Base-by-base conservation (phyloP, 169 alveolate genomes). In the Plasmodium coatneyi region DNA sequence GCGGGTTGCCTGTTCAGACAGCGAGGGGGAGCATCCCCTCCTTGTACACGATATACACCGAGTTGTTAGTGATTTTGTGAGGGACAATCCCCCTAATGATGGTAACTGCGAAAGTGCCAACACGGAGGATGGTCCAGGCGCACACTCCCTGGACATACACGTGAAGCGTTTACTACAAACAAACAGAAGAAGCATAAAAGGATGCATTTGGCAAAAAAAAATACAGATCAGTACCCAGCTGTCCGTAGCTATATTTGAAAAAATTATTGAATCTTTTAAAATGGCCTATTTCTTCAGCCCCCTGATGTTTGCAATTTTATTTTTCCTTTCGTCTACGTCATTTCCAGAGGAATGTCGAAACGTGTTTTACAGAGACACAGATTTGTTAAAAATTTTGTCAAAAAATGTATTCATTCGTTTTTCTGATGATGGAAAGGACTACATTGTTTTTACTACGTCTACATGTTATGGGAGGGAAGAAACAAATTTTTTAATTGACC, bases 201-300 rank as follows among this genome's bases (percentile, higher is more conserved):
- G 19, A 2, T 49, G 41, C 41, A 34, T 16, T 74, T 6, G 52
- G 25, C 93, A 25, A 84, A 84, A 84, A 30, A 19, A 36, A 52
- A 25, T 84, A 28, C 34, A 72, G 22, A 84, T 84, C 41, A 84
- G 71, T 71, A 0, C 39, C 22, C 56, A 30, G 41, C 28, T 84
- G 9, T 19, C 84, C 6, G 46, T 52, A 12, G 39, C 66, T 2
- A 34, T 84, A 28, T 74, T 22, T 84, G 80, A 84, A 74, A 72
- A 84, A 84, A 74, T 84, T 22, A 84, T 84, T 43, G 93, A 84
- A 74, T 84, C 86, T 0, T 84, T 72, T 84, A 84, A 84, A 74
- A 52, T 30, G 66, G 93, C 80, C 1, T 72, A 76, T 52, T 84
- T 84, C 39, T 84, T 72, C 66, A 84, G 79, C 43, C 93, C 93